Base-by-base conservation (phyloP, 2,329 filamentous ascomycete genomes). In the Hypoxylon rubiginosum region DNA sequence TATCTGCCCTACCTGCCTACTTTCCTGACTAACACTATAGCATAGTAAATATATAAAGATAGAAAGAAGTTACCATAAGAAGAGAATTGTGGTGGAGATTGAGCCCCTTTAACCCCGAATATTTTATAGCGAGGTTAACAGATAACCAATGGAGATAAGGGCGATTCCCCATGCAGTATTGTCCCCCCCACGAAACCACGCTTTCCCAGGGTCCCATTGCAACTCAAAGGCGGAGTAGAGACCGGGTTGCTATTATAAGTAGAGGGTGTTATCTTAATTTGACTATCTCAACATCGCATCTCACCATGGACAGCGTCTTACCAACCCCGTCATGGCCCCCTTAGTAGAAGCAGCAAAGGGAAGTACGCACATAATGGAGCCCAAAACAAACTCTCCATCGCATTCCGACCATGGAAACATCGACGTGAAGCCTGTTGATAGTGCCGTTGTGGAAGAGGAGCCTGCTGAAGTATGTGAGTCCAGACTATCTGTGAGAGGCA, bases 401-500 rank as follows among this genome's bases (percentile, higher is more conserved):
- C 34, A 13, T n/a, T 8, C 11, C 26, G 9, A n/a, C 9, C 30
- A 49, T 24, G 24, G 36, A 11, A 50, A 15, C 8, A 3, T 19
- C 17, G 24, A 49, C 11, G 45, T 13, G 13, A 67, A 67, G n/a
- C 28, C 5, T n/a, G n/a, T 8, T 2, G 41, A 36, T 21, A 19
- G 13, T 36, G 10, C 49, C 11, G 49, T 52, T 9, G 34, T 61
- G n/a, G n/a, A 41, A 15, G 61, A 51, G 24, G 36, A 45, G 17
- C 30, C 43, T 2, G 10, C 34, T 2, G 32, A 58, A 10, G 41
- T 21, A 8, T 45, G 24, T 9, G 49, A 34, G 5, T 7, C 30
- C 10, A 13, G 10, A n/a, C 9, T 8, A 8, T 17, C 39, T 26
- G 7, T 11, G 11, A 56, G 17, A 43, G 26, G 34, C 17, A 81